Base-by-base conservation (phyloP, 257 asterid species). In the Handroanthus guayacan region DNA sequence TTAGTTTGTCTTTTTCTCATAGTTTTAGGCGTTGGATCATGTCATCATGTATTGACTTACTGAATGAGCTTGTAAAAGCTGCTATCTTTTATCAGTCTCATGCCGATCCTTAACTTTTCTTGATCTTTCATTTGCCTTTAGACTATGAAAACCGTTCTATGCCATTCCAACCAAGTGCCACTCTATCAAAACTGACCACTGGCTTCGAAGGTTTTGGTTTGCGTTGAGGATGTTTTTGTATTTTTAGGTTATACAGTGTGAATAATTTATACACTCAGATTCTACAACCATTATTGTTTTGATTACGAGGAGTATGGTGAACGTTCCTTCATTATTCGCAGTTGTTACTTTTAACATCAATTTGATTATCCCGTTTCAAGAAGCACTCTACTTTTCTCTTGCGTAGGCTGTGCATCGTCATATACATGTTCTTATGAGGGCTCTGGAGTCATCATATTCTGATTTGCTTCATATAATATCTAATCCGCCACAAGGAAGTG, bases 341-440 rank as follows among this genome's bases (percentile, higher is more conserved):
- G 54, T 56, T 13, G 20, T 63, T 75, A 77, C 67, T 71, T 41
- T 20, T 13, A 5, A 58, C 75, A 70, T 64, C 43, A 45, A 41
- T 41, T 25, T 73, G 9, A 41, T 64, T 72, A 25, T 41, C 55
- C 58, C 50, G 68, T n/a, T 60, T 54, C 63, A 62, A 57, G 80
- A 31, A 20, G 52, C 64, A 61, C 62, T 68, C 58, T 78, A 62
- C 74, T 57, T 67, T 37, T 62, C 34, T 25, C 61, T 66, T 56
- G 13, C 87, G 82, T 79, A 95, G 99, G 99, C 95, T 73, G 91
- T 95, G 80, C 93, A 89, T 89, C 98, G 97, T 70, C 99, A 95
- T 86, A 85, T 91, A 69, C 88, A 90, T 73, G 80, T 87, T 82
- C 92, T 95, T 70, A 77, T 89, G 76, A 90, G 97, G 88, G 84